A percentile compares a stretch with the other conserved stretches of the same genome.
phyloP scores from a whole-genome alignment of 129 eudicot genomes.

The Mikania micrantha region DNA sequence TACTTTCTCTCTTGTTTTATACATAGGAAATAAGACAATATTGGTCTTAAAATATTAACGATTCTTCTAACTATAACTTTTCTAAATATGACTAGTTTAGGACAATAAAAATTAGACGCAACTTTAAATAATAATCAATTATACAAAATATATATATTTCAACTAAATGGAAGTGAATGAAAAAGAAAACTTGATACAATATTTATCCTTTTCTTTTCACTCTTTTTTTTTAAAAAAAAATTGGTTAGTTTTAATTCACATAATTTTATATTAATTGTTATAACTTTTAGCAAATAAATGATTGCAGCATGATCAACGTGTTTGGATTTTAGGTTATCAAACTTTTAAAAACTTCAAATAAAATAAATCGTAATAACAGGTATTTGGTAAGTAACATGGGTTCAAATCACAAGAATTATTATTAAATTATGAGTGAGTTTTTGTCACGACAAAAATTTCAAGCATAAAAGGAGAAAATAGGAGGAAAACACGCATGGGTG shows the following conservation, averaged over 20 bases:
- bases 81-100: neutral
- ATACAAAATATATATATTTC: too few relatives aligned
- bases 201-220: too few relatives aligned
- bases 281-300: neutral
- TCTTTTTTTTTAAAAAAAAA: too few relatives aligned
- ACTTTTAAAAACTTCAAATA: neutral
- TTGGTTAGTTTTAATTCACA: too few relatives aligned
- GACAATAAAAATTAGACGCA: too few relatives aligned
- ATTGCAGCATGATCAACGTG: neutral
- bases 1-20: neutral
- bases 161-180: neutral
- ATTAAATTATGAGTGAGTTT: neutral
- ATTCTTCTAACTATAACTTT: neutral
- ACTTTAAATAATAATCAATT: too few relatives aligned
- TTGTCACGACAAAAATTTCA: neutral
- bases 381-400: neutral
- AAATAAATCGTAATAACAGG: neutral
- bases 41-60: neutral
- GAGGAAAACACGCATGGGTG: too few relatives aligned
- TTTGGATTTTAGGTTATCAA: neutral
- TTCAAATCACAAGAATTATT: neutral
- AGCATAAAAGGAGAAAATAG: neutral
- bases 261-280: neutral
- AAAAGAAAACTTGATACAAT: too few relatives aligned
- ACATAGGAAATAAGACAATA: neutral